phyloP scores from a whole-genome alignment of 495 filamentous ascomycete genomes.

The Hypoxylon perforatum region DNA sequence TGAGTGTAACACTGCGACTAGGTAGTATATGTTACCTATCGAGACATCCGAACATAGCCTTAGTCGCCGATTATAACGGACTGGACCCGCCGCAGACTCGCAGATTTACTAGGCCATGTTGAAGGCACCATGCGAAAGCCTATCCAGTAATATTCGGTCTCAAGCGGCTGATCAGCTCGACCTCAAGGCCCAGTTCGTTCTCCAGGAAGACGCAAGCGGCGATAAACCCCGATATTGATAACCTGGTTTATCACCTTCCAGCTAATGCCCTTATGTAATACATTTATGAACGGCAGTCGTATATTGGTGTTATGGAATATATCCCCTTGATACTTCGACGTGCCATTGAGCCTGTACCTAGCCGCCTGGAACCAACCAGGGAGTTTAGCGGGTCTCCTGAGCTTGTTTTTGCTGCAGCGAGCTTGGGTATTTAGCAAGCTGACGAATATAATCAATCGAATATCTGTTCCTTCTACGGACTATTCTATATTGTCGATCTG shows the following conservation, averaged over 20 bases:
- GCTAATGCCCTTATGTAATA: not conserved
- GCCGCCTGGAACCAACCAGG: constrained; percentile 5
- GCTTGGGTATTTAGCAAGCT: constrained; percentile 16
- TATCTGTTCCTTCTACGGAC: not conserved
- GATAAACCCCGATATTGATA: not conserved
- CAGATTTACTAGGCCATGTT: not conserved
- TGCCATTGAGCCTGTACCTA: not conserved
- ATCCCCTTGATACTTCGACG: not conserved
- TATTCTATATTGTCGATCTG: constrained; percentile 19
- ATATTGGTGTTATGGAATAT: not conserved
- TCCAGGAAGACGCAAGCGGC: not conserved
- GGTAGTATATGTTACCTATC: constrained; percentile 6
- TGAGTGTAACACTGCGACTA: constrained; percentile 18
- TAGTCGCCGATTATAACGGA: constrained; percentile 5
- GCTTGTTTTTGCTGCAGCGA: constrained; percentile 21
- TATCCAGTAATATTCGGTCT: not conserved
- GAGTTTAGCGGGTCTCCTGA: not conserved
- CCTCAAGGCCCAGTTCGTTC: not conserved
- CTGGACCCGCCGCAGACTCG: not conserved
- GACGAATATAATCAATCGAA: constrained; percentile 7
- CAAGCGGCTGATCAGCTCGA: constrained; percentile 1
- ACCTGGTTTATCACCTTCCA: not conserved
- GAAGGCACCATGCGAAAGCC: not conserved
- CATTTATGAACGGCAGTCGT: not conserved
- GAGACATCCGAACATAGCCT: not conserved